phyloP scores from a whole-genome alignment of 1,284 basidiomycete genomes.

The Veloboletus limbatus region DNA sequence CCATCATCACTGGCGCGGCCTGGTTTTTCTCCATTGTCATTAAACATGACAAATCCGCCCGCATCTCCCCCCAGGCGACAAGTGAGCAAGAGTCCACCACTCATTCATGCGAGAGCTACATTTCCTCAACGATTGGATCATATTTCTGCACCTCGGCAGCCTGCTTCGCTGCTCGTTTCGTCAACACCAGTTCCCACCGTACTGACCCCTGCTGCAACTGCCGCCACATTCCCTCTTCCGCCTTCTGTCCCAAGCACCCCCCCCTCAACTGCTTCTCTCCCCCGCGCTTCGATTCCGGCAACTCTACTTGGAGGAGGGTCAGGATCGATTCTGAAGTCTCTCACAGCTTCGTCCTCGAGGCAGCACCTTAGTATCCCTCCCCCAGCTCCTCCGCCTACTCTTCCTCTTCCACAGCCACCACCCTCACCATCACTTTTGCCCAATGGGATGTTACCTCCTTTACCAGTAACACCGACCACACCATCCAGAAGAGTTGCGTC shows the following conservation, averaged over 20 bases:
- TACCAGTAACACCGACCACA: background rate
- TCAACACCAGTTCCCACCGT: conserved; percentile 5
- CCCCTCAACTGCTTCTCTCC: conserved; percentile 15
- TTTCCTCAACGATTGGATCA: conserved; percentile 14
- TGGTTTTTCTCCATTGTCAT: conserved; percentile 26
- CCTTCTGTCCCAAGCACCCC: conserved; percentile 24
- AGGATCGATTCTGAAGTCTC: conserved; percentile 9
- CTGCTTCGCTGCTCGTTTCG: conserved; percentile 11
- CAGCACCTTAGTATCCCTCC: conserved; percentile 32
- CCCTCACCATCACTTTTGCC: conserved; percentile 13
- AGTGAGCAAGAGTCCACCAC: conserved; percentile 28
- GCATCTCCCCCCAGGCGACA: conserved; percentile 21
- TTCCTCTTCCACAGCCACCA: conserved; percentile 31
- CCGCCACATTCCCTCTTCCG: conserved; percentile 15
- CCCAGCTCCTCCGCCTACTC: conserved; percentile 30
- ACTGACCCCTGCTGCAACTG: conserved; percentile 8
- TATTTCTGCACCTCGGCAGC: conserved; percentile 1
- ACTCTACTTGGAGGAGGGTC: too few relatives aligned
- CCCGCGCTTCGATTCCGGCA: background rate
- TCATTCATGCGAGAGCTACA: conserved; percentile 9
- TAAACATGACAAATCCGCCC: conserved; percentile 25
- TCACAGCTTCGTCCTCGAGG: conserved; percentile 19
- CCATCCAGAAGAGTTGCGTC: conserved; percentile 13
- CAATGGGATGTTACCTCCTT: background rate
- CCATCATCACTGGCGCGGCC: conserved; percentile 28